Evolutionary conservation across 176 grass and related monocot species (phyloP).

Genomic region (Rhynchospora pubera): DNA sequence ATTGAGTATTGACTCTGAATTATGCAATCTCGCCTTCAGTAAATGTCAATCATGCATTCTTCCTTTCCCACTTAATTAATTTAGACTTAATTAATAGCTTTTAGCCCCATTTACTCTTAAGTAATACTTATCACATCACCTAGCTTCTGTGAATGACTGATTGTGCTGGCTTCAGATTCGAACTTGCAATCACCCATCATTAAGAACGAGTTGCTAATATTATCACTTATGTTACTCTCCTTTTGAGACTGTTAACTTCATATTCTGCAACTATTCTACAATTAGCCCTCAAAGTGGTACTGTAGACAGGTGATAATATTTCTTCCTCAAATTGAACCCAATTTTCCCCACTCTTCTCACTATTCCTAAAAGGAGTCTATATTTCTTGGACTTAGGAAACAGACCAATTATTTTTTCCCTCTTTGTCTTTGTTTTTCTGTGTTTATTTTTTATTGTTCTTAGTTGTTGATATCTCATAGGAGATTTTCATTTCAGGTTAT

Average conservation of each 20-base stretch:
- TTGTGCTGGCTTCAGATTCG: not conserved
- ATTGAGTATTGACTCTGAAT: not conserved
- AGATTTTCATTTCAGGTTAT: conserved; percentile 50
- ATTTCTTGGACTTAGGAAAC: not conserved
- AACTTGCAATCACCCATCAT: not conserved
- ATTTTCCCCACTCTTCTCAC: not conserved
- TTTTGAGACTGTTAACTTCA: not conserved
- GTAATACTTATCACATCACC: not conserved
- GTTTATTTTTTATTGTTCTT: not conserved
- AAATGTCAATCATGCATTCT: not conserved
- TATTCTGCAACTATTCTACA: not conserved
- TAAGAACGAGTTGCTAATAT: not conserved
- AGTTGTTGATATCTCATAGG: not conserved
- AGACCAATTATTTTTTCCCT: not conserved
- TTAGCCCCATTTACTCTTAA: not conserved
- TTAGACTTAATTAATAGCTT: not conserved
- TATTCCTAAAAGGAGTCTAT: not conserved
- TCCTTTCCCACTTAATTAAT: not conserved
- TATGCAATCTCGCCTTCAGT: not conserved
- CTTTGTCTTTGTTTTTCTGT: too few relatives aligned
- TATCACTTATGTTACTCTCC: not conserved
- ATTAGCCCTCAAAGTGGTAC: not conserved
- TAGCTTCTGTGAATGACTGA: not conserved
- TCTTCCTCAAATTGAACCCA: not conserved
- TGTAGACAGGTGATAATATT: not conserved